Evolutionary conservation across 2,329 filamentous ascomycete genomes (phyloP), one percentile per base, ranked within the genome.

Genomic region (Trichoderma atroviride): DNA sequence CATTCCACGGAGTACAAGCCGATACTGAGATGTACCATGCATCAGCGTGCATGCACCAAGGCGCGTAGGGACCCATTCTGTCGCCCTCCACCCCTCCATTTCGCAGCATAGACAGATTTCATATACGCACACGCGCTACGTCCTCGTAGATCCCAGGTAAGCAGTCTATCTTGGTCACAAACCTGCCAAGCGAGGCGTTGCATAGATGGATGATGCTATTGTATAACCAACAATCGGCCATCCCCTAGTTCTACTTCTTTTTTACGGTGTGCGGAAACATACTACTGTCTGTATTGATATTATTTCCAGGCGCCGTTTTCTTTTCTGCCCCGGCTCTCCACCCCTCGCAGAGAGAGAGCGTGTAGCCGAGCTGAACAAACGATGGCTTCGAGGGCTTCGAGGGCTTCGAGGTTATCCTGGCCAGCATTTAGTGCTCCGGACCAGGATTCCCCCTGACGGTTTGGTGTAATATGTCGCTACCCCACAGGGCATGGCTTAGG

Each of bases 131-230:
- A 57, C 33, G 35, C 63, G 29, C n/a, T 58, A 35, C 50, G 63
- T n/a, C 9, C 40, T 43, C 16, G 40, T 27, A 66, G 63, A 66
- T 66, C 63, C 63, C 55, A 52, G 40, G 53, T 59, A 66, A 66
- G 53, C 63, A 66, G 55, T 59, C 55, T 59, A 58, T 59, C 63
- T 66, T 31, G 40, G 63, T 58, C 40, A 66, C 63, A 59, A 58
- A 66, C 53, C 55, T 59, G 63, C 37, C 55, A 66, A 57, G 37
- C 37, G 63, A 66, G 63, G 55, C 62, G 29, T n/a, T 57, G 53
- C 40, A 24, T 59, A 37, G 14, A 55, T 55, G 22, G 24, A 33
- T 1, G n/a, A 2, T 35, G n/a, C 33, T 29, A 22, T 31, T 53
- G 22, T 56, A 50, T 11, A 4, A 50, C 47, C 11, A 50, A 24